Evolutionary conservation across 352 stramenopile species (phyloP), one percentile per base, ranked within the genome.

Genomic region (Hyaloperonospora arabidopsidis): DNA sequence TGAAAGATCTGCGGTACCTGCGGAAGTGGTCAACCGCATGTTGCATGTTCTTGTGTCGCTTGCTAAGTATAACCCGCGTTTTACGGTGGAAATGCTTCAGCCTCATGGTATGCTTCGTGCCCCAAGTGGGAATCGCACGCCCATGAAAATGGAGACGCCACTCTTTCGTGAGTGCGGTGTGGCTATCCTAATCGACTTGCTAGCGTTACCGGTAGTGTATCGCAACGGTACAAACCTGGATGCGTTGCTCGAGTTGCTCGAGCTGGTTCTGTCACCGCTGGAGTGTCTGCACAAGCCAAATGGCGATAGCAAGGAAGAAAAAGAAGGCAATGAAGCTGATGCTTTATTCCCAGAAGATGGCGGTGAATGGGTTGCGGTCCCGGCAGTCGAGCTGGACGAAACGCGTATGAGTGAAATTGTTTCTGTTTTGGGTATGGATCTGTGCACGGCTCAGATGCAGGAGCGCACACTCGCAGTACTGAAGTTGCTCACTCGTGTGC

Each of bases 191-290:
- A 68, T 98, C 7, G 91, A 97, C 61, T 74, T 98, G 34, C 58
- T 98, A 32, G 65, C 79, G 14, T 73, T 87, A 19, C 70, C 87
- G 11, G 66, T 87, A 35, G 89, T 97, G 36, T 82, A 72, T 35
- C 80, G 89, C 39, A 98, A 89, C 45, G 76, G 79, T n/a, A 84
- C 82, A 14, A 96, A 95, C 54, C 68, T 98, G 21, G 93, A 98
- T 55, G 84, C 95, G 35, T 66, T 98, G 28, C 70, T 98, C 1
- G 81, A 93, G 58, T 61, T 98, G 10, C 65, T 98, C 10, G 93
- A 98, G 65, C 57, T 86, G 44, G 70, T 97, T 39, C 66, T 97
- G 11, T 77, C 84, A 5, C 93, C 93, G 29, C 68, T 98, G 12
- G 85, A 87, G 22, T 73, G 91, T 11, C 49, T 97, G 4, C 54